Conservation (phyloP, 2,329 filamentous ascomycete genomes). For the Exophiala mesophila region DNA sequence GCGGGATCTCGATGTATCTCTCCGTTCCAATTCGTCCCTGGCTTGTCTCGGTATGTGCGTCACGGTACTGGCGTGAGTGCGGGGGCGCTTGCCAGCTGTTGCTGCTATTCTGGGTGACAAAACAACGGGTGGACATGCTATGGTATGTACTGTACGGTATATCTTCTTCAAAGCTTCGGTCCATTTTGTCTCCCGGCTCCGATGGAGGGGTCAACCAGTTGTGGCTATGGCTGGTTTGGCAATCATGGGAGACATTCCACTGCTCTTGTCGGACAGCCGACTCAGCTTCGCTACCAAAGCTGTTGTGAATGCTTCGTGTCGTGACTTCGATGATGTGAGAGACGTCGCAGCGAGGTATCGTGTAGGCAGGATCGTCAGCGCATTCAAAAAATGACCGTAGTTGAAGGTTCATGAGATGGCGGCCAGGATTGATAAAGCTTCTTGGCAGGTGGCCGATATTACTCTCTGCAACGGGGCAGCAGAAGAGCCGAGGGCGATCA, state of each 20-base stretch:
- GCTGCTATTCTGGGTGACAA: constrained; percentile 18
- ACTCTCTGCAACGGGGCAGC: constrained; percentile 19
- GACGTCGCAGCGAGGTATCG: constrained; percentile 17
- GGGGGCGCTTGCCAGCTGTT: constrained; percentile 18
- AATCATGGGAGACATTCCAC: constrained; percentile 10
- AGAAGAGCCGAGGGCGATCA: constrained; percentile 15
- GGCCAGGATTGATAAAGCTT: constrained; percentile 21
- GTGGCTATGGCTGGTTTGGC: not conserved
- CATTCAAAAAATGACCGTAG: constrained; percentile 21
- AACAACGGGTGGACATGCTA: constrained; percentile 18
- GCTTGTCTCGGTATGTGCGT: constrained; percentile 10
- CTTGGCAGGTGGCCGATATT: constrained; percentile 15
- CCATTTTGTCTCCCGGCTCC: constrained; percentile 10
- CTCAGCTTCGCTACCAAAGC: not conserved
- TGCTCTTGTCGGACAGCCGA: constrained; percentile 3
- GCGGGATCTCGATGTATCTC: constrained; percentile 23
- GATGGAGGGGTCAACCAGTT: constrained; percentile 10
- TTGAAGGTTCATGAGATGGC: constrained; percentile 21
- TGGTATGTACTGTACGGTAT: constrained; percentile 18
- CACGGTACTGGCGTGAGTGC: constrained; percentile 18
- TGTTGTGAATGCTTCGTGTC: constrained; percentile 12
- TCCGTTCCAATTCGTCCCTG: constrained; percentile 9
- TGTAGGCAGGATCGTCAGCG: constrained; percentile 14
- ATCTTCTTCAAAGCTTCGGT: constrained; percentile 7
- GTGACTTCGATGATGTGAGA: constrained; percentile 23